Evolutionary conservation across 768 basidiomycete species (phyloP).

Genomic region (Mycena albidolilacea): DNA sequence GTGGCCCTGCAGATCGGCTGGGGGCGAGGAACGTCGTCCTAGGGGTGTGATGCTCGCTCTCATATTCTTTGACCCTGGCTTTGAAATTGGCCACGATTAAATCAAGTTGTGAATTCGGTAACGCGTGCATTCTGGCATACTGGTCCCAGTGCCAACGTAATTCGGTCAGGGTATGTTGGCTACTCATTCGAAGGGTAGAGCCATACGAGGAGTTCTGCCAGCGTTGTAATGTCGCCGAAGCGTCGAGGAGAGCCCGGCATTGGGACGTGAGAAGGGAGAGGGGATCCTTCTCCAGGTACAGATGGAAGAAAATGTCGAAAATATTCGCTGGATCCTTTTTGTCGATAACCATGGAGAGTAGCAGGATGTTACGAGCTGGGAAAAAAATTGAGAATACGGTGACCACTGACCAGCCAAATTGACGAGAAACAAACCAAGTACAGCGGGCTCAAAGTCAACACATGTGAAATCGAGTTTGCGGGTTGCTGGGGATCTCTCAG

Average conservation of each 20-base stretch:
- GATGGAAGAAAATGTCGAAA: conserved; percentile 67
- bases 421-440: conserved; percentile 54
- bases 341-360: conserved; percentile 61
- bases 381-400: neutral
- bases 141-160: conserved; percentile 59
- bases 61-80: conserved; percentile 28
- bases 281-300: conserved; percentile 57
- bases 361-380: conserved; percentile 64
- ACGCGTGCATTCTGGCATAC: conserved; percentile 48
- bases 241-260: conserved; percentile 54
- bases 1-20: conserved; percentile 56
- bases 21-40: conserved; percentile 22
- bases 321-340: conserved; percentile 36
- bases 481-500: conserved; percentile 37
- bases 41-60: neutral
- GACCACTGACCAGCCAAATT: neutral
- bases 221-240: conserved; percentile 49
- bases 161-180: conserved; percentile 53
- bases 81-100: conserved; percentile 32
- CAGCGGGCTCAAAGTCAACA: conserved; percentile 64
- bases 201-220: conserved; percentile 62
- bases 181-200: conserved; percentile 54
- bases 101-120: conserved; percentile 41
- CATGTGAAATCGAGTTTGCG: conserved; percentile 64
- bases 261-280: conserved; percentile 53